A percentile compares a stretch with the other conserved stretches of the same genome.
phyloP scores from a whole-genome alignment of 176 grass and related monocot species.

The Zea luxurians region DNA sequence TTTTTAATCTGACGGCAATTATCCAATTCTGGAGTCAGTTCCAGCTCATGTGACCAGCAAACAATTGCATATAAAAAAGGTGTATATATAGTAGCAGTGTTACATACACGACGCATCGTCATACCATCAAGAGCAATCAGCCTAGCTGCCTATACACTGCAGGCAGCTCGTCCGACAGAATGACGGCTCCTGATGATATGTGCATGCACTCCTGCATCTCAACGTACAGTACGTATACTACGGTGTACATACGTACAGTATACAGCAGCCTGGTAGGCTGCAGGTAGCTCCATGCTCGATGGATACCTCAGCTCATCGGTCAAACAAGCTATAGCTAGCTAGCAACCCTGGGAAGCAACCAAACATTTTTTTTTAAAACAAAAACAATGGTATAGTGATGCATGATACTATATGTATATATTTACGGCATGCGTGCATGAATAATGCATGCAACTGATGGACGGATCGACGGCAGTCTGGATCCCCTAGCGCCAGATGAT shows the following conservation, averaged over 20 bases:
- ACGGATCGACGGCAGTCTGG: not conserved
- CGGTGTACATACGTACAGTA: not conserved
- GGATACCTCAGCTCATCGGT: not conserved
- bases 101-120: slow-evolving; percentile 37
- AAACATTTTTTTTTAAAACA: not conserved
- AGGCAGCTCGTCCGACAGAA: slow-evolving; percentile 39
- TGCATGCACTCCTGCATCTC: not conserved
- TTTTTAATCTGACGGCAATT: no score
- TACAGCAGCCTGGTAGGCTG: not conserved
- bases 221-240: not conserved
- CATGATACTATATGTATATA: not conserved
- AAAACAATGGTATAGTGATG: not conserved
- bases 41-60: not conserved
- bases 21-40: no score
- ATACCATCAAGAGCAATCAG: slow-evolving; percentile 96
- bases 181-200: slow-evolving; percentile 93
- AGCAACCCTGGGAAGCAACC: not conserved
- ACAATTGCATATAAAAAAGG: not conserved
- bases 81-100: not conserved
- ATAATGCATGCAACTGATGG: not conserved
- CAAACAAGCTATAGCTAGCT: not conserved
- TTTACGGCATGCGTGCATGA: not conserved
- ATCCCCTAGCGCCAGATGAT: slow-evolving; percentile 35
- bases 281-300: not conserved
- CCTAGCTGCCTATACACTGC: slow-evolving; percentile 46